Base-by-base conservation (phyloP, 257 asterid genomes). In the Salvia splendens region DNA sequence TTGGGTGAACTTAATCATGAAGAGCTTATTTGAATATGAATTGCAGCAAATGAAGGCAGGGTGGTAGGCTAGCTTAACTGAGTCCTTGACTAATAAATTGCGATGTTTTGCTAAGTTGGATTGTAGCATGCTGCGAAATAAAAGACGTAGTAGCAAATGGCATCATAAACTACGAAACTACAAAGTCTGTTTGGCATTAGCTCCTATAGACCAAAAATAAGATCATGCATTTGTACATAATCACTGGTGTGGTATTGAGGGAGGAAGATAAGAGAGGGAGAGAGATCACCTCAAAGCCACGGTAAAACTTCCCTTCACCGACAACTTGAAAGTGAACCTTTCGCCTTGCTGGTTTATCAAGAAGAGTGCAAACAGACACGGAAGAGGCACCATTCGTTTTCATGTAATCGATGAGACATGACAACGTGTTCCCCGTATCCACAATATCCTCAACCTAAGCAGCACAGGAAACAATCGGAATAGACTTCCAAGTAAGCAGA, bases 401-500 rank as follows among this genome's bases (percentile, higher is more conserved):
- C 90, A 93, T 74, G 80, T 93, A 77, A 20, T 78, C 95, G 68
- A 88, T 76, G 52, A 93, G 85, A 75, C 83, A 74, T 4, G 78
- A 75, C 71, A 93, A 33, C 35, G 99, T 88, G 82, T 64, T 83
- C 70, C 97, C 99, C 33, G 95, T 90, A 77, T 93, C 99, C 33
- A 93, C 95, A 73, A 93, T 79, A 81, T 93, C 99, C 84, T 93
- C 99, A 62, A 93, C 96, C 99, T 88, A 63, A 2, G 38, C 51
- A 64, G 43, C 24, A 12, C 48, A 65, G 24, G 33, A 28, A 28
- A 49, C 43, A 52, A 40, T 32, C 28, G 42, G 10, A 64, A 68
- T 24, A 14, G 3, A 5, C 50, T 50, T 42, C 65, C 12, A 6
- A n/a, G 14, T 38, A 60, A 40, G 66, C 49, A 0, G 30, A 24